Conservation (phyloP, 139 green algal genomes). For the Microglena sp. region DNA sequence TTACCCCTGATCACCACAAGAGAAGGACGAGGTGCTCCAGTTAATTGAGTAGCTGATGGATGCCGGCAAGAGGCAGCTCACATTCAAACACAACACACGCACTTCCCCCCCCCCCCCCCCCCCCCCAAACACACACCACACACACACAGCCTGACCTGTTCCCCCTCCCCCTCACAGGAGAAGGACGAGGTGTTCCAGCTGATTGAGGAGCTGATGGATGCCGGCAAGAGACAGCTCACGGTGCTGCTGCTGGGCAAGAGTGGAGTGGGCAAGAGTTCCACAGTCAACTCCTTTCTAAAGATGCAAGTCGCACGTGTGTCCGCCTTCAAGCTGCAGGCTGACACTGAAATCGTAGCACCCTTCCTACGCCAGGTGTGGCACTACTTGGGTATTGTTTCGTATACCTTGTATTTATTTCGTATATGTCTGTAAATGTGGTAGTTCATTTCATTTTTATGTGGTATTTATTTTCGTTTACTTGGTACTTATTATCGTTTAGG, state of each 20-base stretch:
- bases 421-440: too few relatives aligned
- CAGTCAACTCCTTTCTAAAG: slow-evolving; percentile 28
- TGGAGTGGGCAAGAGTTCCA: too few relatives aligned
- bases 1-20: slow-evolving; percentile 9
- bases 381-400: too few relatives aligned
- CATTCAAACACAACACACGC: too few relatives aligned
- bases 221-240: slow-evolving; percentile 34
- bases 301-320: slow-evolving; percentile 40
- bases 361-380: slow-evolving; percentile 30
- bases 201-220: slow-evolving; percentile 17
- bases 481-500: slow-evolving; percentile 47
- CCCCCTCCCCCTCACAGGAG: slow-evolving; percentile 18
- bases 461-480: too few relatives aligned
- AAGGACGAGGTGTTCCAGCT: slow-evolving; percentile 14
- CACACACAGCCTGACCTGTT: not conserved
- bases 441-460: too few relatives aligned
- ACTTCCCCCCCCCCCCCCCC: too few relatives aligned
- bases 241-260: slow-evolving; percentile 37
- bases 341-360: slow-evolving; percentile 32
- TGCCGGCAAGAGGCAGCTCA: not conserved
- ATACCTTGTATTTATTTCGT: too few relatives aligned
- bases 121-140: too few relatives aligned
- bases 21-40: not conserved
- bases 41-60: not conserved
- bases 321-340: slow-evolving; percentile 52